A percentile compares a stretch with the other conserved stretches of the same genome.
Evolutionary conservation across 164 flowering plant genomes (phyloP).

Genomic region (Stephania yunnanensis): DNA sequence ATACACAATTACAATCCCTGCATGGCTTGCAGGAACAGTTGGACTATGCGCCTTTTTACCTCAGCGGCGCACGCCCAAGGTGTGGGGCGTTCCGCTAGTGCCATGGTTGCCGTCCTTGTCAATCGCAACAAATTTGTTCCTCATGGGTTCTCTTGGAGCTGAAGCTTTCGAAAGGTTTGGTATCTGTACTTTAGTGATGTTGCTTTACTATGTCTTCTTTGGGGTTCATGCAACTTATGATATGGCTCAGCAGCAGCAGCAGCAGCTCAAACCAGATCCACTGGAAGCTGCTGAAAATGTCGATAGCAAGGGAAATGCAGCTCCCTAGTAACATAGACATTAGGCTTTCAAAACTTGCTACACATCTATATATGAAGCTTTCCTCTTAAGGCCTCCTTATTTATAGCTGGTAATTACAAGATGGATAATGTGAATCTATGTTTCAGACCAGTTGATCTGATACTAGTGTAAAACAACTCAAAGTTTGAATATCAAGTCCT

Average conservation of each 20-base stretch:
- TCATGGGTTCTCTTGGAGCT: constrained; percentile 47
- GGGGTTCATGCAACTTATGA: constrained; percentile 72
- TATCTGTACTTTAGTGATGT: constrained; percentile 42
- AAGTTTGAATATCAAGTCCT: neutral
- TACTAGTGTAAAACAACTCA: neutral
- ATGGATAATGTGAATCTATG: too few relatives aligned
- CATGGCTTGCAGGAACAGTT: constrained; percentile 46
- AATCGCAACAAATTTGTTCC: constrained; percentile 50
- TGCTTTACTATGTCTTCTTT: constrained; percentile 45
- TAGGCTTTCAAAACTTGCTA: neutral
- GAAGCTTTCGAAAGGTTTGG: constrained; percentile 48
- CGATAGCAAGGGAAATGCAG: constrained; percentile 5
- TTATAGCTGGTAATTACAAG: neutral
- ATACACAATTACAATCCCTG: constrained; percentile 33
- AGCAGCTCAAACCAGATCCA: neutral
- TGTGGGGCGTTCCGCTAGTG: constrained; percentile 69
- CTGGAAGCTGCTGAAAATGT: constrained; percentile 3
- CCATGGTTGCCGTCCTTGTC: constrained; percentile 67
- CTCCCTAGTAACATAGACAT: constrained; percentile 3
- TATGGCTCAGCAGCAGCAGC: constrained; percentile 36
- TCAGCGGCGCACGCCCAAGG: constrained; percentile 39
- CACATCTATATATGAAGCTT: neutral
- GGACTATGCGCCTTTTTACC: constrained; percentile 35
- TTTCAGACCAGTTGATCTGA: neutral
- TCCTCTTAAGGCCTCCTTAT: neutral